A percentile compares a stretch with the other conserved stretches of the same genome.
Conservation (phyloP, 805 yeast species). For the Geotrichum ghanense region DNA sequence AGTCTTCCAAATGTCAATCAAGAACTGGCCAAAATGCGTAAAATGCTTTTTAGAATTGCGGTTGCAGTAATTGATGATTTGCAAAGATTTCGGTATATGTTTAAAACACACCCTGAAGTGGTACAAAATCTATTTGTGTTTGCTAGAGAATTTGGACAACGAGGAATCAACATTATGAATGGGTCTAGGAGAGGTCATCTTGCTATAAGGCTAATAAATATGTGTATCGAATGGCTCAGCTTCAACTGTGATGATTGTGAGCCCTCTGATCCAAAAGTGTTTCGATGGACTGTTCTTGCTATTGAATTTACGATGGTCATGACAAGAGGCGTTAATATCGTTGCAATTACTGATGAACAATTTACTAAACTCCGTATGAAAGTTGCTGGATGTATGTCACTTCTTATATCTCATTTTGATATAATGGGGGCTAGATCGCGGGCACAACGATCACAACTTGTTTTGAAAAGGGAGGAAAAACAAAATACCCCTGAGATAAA, state of each 20-base stretch:
- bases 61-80: conserved; percentile 53
- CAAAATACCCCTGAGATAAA: conserved; percentile 28
- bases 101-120: conserved; percentile 56
- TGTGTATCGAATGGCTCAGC: conserved; percentile 84
- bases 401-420: conserved; percentile 90
- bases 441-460: conserved; percentile 39
- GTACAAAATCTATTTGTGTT: conserved; percentile 65
- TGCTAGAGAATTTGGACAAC: conserved; percentile 71
- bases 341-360: conserved; percentile 67
- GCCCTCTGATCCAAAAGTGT: conserved; percentile 86
- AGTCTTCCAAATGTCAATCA: conserved; percentile 63
- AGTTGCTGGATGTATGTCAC: conserved; percentile 90
- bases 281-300: conserved; percentile 93
- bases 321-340: conserved; percentile 80
- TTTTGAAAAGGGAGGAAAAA: conserved; percentile 23
- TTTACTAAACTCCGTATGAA: conserved; percentile 61
- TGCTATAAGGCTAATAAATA: conserved; percentile 57
- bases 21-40: conserved; percentile 56
- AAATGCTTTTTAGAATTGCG: conserved; percentile 56
- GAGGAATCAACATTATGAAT: conserved; percentile 54
- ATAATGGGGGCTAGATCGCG: conserved; percentile 95
- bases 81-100: conserved; percentile 37
- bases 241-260: conserved; percentile 91
- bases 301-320: conserved; percentile 92
- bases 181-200: conserved; percentile 54